Evolutionary conservation across 2,329 filamentous ascomycete species (phyloP), one percentile per base, ranked within the genome.

Genomic region (Beauveria asiatica): DNA sequence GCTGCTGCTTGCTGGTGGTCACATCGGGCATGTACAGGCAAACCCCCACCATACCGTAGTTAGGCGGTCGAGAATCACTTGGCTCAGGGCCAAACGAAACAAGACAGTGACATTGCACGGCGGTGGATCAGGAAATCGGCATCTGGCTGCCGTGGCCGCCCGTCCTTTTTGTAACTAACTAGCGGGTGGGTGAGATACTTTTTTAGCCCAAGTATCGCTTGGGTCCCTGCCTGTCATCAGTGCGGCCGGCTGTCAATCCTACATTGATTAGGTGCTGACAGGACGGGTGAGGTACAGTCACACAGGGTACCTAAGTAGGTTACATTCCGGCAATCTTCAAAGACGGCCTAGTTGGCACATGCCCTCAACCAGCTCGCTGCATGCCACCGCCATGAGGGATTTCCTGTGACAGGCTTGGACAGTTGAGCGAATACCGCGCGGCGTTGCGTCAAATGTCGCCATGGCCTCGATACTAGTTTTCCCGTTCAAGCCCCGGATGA

Each of bases 41-140:
- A 37, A 41, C 39, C 54, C 54, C 54, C 54, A 49, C 54, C 54
- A 57, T 37, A 16, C 10, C n/a, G n/a, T n/a, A n/a, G n/a, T n/a
- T n/a, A n/a, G n/a, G 54, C 54, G 54, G 54, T 49, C 54, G 54
- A 57, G 54, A 57, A 57, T 48, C 27, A 49, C 44, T n/a, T 11
- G n/a, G 9, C 52, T 37, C 30, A 57, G 42, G 27, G 25, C 54
- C 2, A 39, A 48, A 33, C 53, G 30, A 41, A 41, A 57, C 44
- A 33, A 27, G 52, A 45, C 25, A 23, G 53, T 25, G 53, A 44
- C 37, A 30, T 30, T 30, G 39, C 39, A 57, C 13, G 42, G 54
- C 19, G 6, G 54, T 49, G 54, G 54, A 57, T 57, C 54, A 27
- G 45, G 45, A 21, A 48, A 49, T 27, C 54, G 54, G 54, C 54